phyloP scores from a whole-genome alignment of 148 eudicot species.

The Camellia lanceoleosa region DNA sequence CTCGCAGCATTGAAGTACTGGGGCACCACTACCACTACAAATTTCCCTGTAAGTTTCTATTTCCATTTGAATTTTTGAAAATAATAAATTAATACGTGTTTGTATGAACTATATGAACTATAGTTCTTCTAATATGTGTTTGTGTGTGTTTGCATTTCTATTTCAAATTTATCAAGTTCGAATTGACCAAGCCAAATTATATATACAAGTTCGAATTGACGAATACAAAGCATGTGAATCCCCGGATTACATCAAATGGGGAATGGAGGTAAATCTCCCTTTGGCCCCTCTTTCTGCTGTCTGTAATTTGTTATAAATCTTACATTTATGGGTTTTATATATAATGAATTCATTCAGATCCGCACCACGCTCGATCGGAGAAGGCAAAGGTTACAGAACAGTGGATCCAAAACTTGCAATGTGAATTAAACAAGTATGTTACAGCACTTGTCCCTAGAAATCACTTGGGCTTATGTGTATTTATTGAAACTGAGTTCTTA shows the following conservation, averaged over 20 bases:
- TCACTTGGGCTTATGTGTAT: background rate
- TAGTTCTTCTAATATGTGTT: too few species aligned
- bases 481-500: background rate
- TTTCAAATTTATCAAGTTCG: too few species aligned
- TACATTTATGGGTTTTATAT: background rate
- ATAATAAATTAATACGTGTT: too few species aligned
- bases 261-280: slow-evolving; percentile 76
- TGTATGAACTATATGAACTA: too few species aligned
- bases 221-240: slow-evolving; percentile 99
- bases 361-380: slow-evolving; percentile 62
- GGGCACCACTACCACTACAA: too few species aligned
- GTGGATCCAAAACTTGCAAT: slow-evolving; percentile 60
- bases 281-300: slow-evolving; percentile 11
- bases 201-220: too few species aligned
- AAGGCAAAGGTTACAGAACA: slow-evolving; percentile 70
- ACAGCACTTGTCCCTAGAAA: background rate
- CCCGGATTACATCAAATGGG: slow-evolving; percentile 99
- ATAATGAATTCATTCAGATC: slow-evolving; percentile 42
- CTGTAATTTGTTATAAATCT: background rate
- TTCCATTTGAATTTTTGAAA: too few species aligned
- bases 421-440: slow-evolving; percentile 30
- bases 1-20: too few species aligned
- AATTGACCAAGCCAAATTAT: too few species aligned
- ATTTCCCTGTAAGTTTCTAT: too few species aligned
- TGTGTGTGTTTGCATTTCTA: too few species aligned